Evolutionary conservation across 768 basidiomycete genomes (phyloP).

Genomic region (Termitomyces bulborhizus): DNA sequence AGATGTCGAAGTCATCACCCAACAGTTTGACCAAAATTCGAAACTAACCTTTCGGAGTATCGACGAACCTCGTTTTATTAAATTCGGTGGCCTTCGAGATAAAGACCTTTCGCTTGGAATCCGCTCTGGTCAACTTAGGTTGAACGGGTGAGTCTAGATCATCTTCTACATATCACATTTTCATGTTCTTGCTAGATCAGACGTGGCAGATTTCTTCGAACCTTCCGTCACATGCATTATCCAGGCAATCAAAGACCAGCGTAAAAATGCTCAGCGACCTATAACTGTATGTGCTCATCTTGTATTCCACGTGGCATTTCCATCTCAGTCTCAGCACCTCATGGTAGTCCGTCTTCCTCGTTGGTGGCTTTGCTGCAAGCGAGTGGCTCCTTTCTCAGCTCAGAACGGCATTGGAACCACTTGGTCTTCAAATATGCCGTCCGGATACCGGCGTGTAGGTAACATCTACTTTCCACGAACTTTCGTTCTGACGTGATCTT

Average conservation of each 20-base stretch:
- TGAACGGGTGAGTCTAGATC: not conserved
- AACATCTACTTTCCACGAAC: not conserved
- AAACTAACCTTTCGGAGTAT: not conserved
- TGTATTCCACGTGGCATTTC: not conserved
- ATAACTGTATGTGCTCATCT: not conserved
- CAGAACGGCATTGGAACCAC: slow-evolving; percentile 27
- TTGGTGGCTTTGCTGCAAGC: slow-evolving; percentile 55
- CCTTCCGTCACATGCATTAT: not conserved
- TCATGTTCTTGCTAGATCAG: not conserved
- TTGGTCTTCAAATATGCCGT: slow-evolving; percentile 36
- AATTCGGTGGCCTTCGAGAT: not conserved
- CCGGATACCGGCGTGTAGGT: slow-evolving; percentile 52
- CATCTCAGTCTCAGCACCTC: not conserved
- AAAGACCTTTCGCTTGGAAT: not conserved
- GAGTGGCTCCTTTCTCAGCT: slow-evolving; percentile 46
- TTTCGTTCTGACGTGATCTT: not conserved
- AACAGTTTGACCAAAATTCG: not conserved
- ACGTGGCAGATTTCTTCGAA: not conserved
- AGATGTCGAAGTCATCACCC: not conserved
- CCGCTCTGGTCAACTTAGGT: not conserved
- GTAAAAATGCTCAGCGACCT: not conserved
- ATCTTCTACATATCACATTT: not conserved
- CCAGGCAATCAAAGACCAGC: slow-evolving; percentile 1
- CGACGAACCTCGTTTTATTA: not conserved
- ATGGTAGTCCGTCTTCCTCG: slow-evolving; percentile 38